These are phyloP conservation scores for Porogramme epimiltina DNA, from an alignment of 1,284 basidiomycete species.

Conservation along the genomic window DNA sequence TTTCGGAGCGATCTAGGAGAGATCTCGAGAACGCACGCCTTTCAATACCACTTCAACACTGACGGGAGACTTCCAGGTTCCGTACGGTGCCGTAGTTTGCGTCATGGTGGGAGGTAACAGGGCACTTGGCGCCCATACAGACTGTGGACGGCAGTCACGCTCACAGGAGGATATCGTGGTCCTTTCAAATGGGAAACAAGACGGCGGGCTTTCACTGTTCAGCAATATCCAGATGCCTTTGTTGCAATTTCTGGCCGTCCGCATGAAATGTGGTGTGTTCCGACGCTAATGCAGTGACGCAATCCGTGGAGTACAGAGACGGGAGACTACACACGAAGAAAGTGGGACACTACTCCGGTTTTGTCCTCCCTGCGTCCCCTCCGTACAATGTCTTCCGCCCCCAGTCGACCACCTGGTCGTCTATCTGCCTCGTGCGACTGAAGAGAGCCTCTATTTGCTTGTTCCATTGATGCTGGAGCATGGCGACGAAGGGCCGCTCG, in stretches of 20 bases:
- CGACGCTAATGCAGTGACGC: too few species aligned
- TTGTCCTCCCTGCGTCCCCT: slow-evolving; percentile 16
- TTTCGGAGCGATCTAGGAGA: not conserved
- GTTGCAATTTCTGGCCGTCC: too few species aligned
- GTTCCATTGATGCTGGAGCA: slow-evolving; percentile 33
- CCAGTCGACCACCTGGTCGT: slow-evolving; percentile 28
- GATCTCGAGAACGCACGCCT: slow-evolving; percentile 39
- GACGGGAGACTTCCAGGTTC: slow-evolving; percentile 40
- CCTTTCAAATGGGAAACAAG: too few species aligned
- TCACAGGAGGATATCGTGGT: too few species aligned
- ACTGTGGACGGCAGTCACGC: not conserved
- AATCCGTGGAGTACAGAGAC: not conserved
- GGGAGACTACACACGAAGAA: not conserved
- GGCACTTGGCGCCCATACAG: too few species aligned
- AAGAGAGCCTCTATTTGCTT: slow-evolving; percentile 30
- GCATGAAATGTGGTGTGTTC: too few species aligned
- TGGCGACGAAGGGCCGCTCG: slow-evolving; percentile 26
- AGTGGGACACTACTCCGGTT: slow-evolving; percentile 7
- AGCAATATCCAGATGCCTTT: too few species aligned
- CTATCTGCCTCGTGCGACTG: slow-evolving; percentile 22
- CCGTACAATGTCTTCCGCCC: slow-evolving; percentile 29
- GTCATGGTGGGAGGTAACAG: slow-evolving; percentile 17
- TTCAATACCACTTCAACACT: slow-evolving; percentile 43
- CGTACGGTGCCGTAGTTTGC: slow-evolving; percentile 33
- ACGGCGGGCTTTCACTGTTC: too few species aligned